Evolutionary conservation across 257 asterid species (phyloP).

Genomic region (Verbascum thapsus): DNA sequence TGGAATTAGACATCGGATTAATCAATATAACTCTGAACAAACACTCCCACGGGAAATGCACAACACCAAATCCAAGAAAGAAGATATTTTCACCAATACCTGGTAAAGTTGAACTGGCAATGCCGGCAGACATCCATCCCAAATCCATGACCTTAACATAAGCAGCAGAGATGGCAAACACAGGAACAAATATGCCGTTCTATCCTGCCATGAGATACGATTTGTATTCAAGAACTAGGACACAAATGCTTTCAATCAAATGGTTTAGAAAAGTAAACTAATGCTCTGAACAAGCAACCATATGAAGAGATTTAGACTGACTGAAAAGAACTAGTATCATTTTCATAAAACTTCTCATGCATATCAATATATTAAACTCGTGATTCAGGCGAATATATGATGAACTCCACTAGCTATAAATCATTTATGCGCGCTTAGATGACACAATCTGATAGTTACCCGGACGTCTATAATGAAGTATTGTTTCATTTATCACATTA

Average conservation of each 20-base stretch:
- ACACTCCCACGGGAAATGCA: conserved; percentile 16
- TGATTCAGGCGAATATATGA: neutral
- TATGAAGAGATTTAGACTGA: conserved; percentile 2
- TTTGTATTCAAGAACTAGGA: neutral
- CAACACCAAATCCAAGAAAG: conserved; percentile 20
- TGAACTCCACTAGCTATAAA: neutral
- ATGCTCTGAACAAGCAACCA: conserved; percentile 13
- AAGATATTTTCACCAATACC: conserved; percentile 48
- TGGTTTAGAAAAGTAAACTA: neutral
- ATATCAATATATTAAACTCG: neutral
- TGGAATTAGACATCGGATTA: conserved; percentile 38
- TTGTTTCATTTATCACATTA: neutral
- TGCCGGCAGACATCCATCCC: conserved; percentile 96
- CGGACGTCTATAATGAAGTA: too few species aligned
- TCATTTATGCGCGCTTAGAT: neutral
- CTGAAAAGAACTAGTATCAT: neutral
- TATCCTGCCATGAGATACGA: conserved; percentile 59
- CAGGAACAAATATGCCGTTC: conserved; percentile 78
- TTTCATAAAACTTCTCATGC: neutral
- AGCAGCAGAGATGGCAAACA: conserved; percentile 69
- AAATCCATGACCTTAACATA: conserved; percentile 64
- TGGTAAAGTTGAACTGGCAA: conserved; percentile 97
- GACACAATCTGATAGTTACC: neutral
- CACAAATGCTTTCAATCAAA: conserved; percentile 23
- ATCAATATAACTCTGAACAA: conserved; percentile 14